These are phyloP conservation scores for Flaveria bidentis DNA, from an alignment of 129 eudicot genomes.

Conservation along the genomic window DNA sequence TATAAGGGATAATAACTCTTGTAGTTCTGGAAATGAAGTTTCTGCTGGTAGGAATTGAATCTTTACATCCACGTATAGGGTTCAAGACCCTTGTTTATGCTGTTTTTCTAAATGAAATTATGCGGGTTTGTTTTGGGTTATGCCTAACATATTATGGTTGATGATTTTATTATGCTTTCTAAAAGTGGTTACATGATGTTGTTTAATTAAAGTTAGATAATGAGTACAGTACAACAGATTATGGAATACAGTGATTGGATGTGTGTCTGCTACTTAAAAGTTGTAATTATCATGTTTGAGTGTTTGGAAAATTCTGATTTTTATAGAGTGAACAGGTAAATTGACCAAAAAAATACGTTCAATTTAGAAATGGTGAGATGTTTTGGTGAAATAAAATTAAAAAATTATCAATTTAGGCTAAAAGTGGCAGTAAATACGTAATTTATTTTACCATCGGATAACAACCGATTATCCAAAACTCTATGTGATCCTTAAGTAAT, in stretches of 20 bases:
- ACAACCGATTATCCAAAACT: not conserved
- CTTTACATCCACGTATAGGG: not conserved
- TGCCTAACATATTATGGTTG: conserved; percentile 5
- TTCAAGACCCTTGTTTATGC: not conserved
- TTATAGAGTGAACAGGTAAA: not conserved
- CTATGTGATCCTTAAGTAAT: not conserved
- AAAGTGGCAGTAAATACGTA: not conserved
- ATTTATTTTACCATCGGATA: no score
- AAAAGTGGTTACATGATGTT: not conserved
- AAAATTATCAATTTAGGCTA: not conserved
- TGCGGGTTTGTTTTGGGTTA: not conserved
- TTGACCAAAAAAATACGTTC: not conserved
- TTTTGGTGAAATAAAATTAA: not conserved
- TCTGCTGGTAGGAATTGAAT: not conserved
- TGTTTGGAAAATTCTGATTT: not conserved
- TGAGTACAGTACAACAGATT: not conserved
- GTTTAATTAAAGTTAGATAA: not conserved
- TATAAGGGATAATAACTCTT: not conserved
- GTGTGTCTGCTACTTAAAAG: not conserved
- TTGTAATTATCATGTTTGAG: conserved; percentile 4
- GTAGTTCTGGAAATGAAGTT: not conserved
- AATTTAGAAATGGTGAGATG: not conserved
- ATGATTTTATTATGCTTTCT: not conserved
- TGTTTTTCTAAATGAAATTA: not conserved
- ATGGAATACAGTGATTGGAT: not conserved